A percentile compares a stretch with the other conserved stretches of the same genome.
Conservation (phyloP, 164 flowering plant genomes). For the Berberis vulgaris region DNA sequence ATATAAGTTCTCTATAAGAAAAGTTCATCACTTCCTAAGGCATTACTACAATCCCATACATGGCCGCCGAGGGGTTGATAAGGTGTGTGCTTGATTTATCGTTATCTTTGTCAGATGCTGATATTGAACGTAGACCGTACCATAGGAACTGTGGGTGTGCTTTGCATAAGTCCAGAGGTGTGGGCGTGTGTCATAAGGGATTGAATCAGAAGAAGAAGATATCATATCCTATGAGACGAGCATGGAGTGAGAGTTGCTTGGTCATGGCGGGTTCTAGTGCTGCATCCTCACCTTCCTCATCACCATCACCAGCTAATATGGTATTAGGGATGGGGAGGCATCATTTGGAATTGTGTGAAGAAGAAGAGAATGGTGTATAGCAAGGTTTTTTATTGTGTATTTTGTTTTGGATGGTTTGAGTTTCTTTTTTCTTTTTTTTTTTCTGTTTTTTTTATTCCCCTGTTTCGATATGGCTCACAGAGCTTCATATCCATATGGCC, state of each 20-base stretch:
- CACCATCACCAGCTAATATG: slow-evolving; percentile 1
- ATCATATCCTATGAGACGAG: slow-evolving; percentile 9
- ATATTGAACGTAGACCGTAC: slow-evolving; percentile 31
- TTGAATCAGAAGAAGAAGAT: neutral
- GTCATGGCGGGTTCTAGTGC: neutral
- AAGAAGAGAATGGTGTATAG: neutral
- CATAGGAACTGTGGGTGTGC: slow-evolving; percentile 36
- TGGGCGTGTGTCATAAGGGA: neutral
- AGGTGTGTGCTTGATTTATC: slow-evolving; percentile 13
- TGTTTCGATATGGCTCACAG: no score
- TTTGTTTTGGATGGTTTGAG: no score
- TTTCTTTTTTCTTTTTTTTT: no score
- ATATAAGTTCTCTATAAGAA: neutral
- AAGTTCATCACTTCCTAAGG: neutral
- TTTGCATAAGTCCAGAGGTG: slow-evolving; percentile 15
- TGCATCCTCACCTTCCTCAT: neutral
- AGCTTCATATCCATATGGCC: no score
- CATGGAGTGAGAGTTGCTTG: slow-evolving; percentile 13
- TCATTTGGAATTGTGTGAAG: neutral
- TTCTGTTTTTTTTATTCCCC: no score
- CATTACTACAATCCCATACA: neutral
- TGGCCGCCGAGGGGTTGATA: slow-evolving; percentile 3
- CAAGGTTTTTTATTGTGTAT: no score
- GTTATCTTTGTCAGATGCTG: slow-evolving; percentile 19
- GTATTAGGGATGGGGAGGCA: neutral